Conservation (phyloP, 305 asterid genomes). For the Coffea humblotiana region DNA sequence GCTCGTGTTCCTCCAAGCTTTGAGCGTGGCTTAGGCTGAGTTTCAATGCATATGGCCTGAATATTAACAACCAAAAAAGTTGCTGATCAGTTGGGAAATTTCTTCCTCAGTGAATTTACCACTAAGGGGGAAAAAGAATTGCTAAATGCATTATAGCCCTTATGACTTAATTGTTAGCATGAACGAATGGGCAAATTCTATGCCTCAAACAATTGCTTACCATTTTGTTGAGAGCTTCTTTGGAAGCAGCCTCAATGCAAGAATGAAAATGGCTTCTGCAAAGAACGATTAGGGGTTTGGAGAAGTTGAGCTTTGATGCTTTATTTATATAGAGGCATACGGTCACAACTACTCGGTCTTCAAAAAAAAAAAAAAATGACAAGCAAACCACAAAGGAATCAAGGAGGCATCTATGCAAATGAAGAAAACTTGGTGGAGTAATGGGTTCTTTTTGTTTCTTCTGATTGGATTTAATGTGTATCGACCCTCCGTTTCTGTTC, state of each 20-base stretch:
- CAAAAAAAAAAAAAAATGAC: background rate
- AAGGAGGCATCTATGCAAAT: conserved; percentile 15
- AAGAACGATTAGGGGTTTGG: conserved; percentile 9
- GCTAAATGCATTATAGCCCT: background rate
- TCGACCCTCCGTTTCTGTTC: too few species aligned
- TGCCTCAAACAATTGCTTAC: conserved; percentile 12
- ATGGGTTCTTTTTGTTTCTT: conserved; percentile 22
- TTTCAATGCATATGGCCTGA: conserved; percentile 43
- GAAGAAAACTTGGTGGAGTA: background rate
- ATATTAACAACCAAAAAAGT: background rate
- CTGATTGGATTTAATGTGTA: background rate
- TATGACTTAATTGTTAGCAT: background rate
- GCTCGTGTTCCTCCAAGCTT: conserved; percentile 64
- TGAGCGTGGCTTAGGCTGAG: conserved; percentile 24
- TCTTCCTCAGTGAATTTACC: too few species aligned
- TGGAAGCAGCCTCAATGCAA: background rate
- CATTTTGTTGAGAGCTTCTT: conserved; percentile 20
- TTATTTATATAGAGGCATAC: conserved; percentile 12
- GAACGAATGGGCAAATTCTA: background rate
- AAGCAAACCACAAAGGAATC: conserved; percentile 28
- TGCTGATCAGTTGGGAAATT: background rate
- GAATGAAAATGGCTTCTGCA: conserved; percentile 1
- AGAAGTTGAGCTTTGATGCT: background rate
- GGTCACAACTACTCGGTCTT: background rate
- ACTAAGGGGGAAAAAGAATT: background rate